These are phyloP conservation scores for Nothomitra cinnamomea DNA, from an alignment of 2,329 filamentous ascomycete genomes.

Conservation along the genomic window DNA sequence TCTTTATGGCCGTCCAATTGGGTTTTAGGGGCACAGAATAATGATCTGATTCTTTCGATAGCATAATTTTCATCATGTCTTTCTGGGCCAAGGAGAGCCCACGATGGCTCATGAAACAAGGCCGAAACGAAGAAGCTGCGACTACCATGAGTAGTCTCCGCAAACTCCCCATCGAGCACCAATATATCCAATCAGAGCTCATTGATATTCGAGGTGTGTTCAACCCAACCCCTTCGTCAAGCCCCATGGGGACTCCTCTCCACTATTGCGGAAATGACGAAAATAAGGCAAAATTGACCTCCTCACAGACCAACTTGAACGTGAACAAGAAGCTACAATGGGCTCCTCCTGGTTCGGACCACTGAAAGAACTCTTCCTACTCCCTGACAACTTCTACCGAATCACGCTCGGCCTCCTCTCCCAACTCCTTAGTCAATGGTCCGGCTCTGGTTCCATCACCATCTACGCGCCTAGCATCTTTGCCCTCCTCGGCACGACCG, in stretches of 20 bases:
- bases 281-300: no score
- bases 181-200: no score
- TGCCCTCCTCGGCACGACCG: slow-evolving; percentile 50
- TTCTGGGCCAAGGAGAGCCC: slow-evolving; percentile 55
- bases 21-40: no score
- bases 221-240: no score
- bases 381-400: slow-evolving; percentile 54
- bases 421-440: slow-evolving; percentile 60
- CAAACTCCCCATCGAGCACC: no score
- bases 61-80: slow-evolving; percentile 51
- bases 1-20: no score
- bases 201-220: no score
- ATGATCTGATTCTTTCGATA: no score
- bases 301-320: slow-evolving; percentile 29
- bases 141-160: no score
- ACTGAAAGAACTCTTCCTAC: slow-evolving; percentile 49
- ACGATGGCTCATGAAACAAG: slow-evolving; percentile 50
- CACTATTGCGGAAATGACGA: no score
- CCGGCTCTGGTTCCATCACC: slow-evolving; percentile 55
- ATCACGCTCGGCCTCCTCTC: slow-evolving; percentile 50
- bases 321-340: slow-evolving; percentile 54
- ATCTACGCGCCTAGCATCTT: slow-evolving; percentile 64
- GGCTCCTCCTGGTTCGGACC: slow-evolving; percentile 47
- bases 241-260: no score
- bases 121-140: slow-evolving; percentile 15